Base-by-base conservation (phyloP, 768 basidiomycete species). In the Agrocybe chaxingu region DNA sequence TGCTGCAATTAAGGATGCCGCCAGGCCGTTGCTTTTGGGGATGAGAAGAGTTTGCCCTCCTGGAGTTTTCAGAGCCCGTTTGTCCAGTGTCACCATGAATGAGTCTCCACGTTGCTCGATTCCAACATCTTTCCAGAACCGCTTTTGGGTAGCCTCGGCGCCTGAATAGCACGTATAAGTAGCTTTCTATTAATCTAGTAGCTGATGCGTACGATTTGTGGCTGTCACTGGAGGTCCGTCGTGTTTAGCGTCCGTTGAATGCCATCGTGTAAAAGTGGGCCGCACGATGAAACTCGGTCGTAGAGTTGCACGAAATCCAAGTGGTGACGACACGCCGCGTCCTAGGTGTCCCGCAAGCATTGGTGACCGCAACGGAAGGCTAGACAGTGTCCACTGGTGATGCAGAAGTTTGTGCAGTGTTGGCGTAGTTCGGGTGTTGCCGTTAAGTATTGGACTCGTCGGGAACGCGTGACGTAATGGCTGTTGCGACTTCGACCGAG, bases 71-170 rank as follows among this genome's bases (percentile, higher is more conserved):
- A 99, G 75, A 1, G 89, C 74, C 33, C 92, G 82, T 57, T 79
- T 80, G 71, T 97, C 95, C 45, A 98, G 75, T 4, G 85, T 90
- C 30, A 97, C 75, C 3, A 75, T 70, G 50, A 84, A 69, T 31
- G 70, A 67, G 52, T 79, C 73, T 4, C 69, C 73, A 53, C 77
- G 78, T 48, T 75, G 68, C 55, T 87, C 82, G 48, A 98, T 74
- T 12, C 80, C 80, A n/a, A 95, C 97, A 0, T 79, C 80, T 63
- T 93, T 94, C 97, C 97, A 99, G 65, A 98, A 98, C 19, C 97
- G 77, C 57, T 88, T 87, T 66, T 91, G 73, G 1, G 91, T 89
- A 35, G 82, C 80, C 68, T 97, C 92, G 8, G 91, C 92, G 53
- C 88, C 94, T 97, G 59, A 7, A 24, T 24, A 52, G 42, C 11